phyloP scores from a whole-genome alignment of 768 basidiomycete species.

The Psilocybe cubensis region DNA sequence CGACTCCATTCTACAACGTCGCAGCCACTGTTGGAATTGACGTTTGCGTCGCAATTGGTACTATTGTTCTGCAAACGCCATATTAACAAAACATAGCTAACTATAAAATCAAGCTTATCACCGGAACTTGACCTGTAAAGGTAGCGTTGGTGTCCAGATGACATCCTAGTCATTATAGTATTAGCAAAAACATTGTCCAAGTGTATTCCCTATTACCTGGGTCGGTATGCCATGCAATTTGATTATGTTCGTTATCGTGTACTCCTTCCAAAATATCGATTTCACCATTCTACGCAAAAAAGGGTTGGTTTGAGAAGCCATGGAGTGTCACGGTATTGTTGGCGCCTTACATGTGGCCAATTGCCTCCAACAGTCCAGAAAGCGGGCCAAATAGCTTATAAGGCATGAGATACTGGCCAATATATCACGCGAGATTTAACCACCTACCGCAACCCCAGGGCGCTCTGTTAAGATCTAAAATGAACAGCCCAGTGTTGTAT shows the following conservation, averaged over 20 bases:
- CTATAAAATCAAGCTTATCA: constrained; percentile 3
- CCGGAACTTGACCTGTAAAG: constrained; percentile 26
- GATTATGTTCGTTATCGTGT: constrained; percentile 83
- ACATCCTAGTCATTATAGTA: constrained; percentile 19
- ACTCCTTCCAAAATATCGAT: constrained; percentile 88
- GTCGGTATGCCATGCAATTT: constrained; percentile 78
- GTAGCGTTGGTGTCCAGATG: constrained; percentile 24
- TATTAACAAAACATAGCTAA: no score
- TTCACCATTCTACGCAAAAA: constrained; percentile 69
- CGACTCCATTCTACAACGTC: constrained; percentile 78
- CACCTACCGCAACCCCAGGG: constrained; percentile 88
- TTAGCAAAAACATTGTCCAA: not conserved
- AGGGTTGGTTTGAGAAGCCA: constrained; percentile 15
- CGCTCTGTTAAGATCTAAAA: constrained; percentile 83
- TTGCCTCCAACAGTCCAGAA: constrained; percentile 72
- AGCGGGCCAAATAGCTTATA: constrained; percentile 78
- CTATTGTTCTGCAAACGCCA: constrained; percentile 33
- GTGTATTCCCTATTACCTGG: constrained; percentile 14
- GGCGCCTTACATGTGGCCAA: constrained; percentile 67
- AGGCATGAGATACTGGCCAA: not conserved
- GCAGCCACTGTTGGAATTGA: constrained; percentile 71
- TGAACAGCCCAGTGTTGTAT: constrained; percentile 84
- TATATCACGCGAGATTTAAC: not conserved
- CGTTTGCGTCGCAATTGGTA: constrained; percentile 54
- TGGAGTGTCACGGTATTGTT: not conserved